Percentiles rank a stretch among this genome's conserved stretches.
Evolutionary conservation across 352 stramenopile species (phyloP).

Genomic region (Globisporangium recalcitrans): DNA sequence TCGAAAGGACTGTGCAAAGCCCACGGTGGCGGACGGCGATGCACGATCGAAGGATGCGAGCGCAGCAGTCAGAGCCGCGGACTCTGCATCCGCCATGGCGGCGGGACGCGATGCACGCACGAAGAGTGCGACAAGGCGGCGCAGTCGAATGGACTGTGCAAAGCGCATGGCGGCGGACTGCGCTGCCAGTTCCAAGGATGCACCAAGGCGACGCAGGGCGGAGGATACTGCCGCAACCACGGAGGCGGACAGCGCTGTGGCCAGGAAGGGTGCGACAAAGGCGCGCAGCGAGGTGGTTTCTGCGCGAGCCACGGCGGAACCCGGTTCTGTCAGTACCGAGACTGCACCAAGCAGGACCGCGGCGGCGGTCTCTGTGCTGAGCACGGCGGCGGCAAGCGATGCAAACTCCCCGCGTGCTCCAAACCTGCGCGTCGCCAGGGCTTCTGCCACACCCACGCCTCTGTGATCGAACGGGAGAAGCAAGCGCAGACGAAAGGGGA

Average conservation of each 20-base stretch:
- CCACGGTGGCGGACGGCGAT: slow-evolving; percentile 12
- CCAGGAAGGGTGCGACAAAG: slow-evolving; percentile 11
- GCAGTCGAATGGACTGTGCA: slow-evolving; percentile 18
- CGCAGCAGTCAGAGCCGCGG: slow-evolving; percentile 15
- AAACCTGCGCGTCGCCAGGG: slow-evolving; percentile 14
- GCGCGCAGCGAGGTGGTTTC: slow-evolving; percentile 15
- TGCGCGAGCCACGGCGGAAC: slow-evolving; percentile 15
- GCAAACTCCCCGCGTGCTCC: slow-evolving; percentile 24
- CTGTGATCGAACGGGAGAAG: neutral
- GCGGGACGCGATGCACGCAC: slow-evolving; percentile 12
- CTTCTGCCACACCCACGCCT: slow-evolving; percentile 10
- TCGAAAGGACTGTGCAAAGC: slow-evolving; percentile 17
- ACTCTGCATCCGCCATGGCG: slow-evolving; percentile 16
- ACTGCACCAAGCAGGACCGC: slow-evolving; percentile 85
- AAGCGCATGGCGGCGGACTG: slow-evolving; percentile 16
- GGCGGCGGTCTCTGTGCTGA: slow-evolving; percentile 84
- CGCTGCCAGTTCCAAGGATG: slow-evolving; percentile 12
- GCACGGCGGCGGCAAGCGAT: slow-evolving; percentile 80
- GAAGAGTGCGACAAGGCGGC: slow-evolving; percentile 10
- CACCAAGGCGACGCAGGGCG: slow-evolving; percentile 13
- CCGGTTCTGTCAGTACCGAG: slow-evolving; percentile 15
- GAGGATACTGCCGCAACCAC: slow-evolving; percentile 15
- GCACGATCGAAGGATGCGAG: slow-evolving; percentile 9
- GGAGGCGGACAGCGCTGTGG: slow-evolving; percentile 14
- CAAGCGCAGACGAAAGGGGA: neutral